Evolutionary conservation across 2,329 filamentous ascomycete species (phyloP), one percentile per base, ranked within the genome.

Genomic region (Fusarium circinatum): DNA sequence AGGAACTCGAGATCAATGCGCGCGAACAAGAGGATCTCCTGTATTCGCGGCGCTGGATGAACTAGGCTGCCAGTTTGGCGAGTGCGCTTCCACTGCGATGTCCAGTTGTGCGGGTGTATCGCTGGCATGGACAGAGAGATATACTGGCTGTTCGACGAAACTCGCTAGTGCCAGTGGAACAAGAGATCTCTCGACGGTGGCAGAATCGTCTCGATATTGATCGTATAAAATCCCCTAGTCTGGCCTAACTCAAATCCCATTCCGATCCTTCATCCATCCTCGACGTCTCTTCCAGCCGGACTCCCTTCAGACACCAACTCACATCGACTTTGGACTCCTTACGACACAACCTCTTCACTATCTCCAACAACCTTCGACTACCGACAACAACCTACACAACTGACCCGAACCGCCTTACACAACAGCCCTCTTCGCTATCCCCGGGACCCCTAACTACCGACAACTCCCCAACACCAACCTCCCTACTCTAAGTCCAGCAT

Each of bases 51-150:
- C 51, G 51, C 1, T n/a, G 51, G 24, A 14, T 55, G 14, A n/a
- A 20, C 1, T 55, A 42, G 3, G 12, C 26, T 30, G 0, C 6
- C 24, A n/a, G 1, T 6, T 28, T 55, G 14, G 11, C 6, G 15
- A n/a, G 8, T 18, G 3, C 3, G 2, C 14, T 18, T 3, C 11
- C 4, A 20, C 36, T 30, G 15, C 15, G 8, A 28, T 18, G 0
- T 0, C 51, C 51, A 55, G 11, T 28, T n/a, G 11, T 1, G 2
- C 20, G 0, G 6, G 20, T 4, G 34, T 18, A 42, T 55, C 0
- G 0, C 11, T 8, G 15, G 51, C 3, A 55, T 9, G 20, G 20
- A 6, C 15, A n/a, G 26, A 7, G 4, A 14, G 26, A n/a, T 0
- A 14, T 14, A 6, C 20, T 14, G 20, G 1, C 3, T 42, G 26